Evolutionary conservation across 2,329 filamentous ascomycete genomes (phyloP), one percentile per base, ranked within the genome.

Genomic region (Alternaria arborescens): DNA sequence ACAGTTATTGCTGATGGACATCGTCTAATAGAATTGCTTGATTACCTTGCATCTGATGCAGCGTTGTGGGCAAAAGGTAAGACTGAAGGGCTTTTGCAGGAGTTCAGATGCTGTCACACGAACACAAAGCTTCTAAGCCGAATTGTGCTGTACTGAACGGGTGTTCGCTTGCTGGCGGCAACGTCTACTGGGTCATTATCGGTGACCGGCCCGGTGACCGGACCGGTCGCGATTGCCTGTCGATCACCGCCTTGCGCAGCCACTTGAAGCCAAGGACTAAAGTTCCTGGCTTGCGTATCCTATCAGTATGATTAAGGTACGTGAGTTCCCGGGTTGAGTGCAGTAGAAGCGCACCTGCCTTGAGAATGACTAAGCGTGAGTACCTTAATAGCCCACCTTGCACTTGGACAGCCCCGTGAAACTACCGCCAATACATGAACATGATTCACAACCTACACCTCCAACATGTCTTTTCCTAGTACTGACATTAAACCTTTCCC

Each of bases 161-260:
- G 16, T 28, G 40, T 32, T 28, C 34, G 3, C 28, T 28, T 50
- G 46, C 46, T 36, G 20, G 46, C 28, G 28, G 30, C 12, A 50
- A 36, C 2, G 30, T 36, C 20, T n/a, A 50, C 46, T 36, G 12
- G 12, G 28, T 8, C 22, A n/a, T 28, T 47, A 24, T 41, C 47
- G 18, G 40, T n/a, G 32, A 41, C 55, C 55, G 55, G 55, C n/a
- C 55, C 55, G 55, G 55, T 5, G 5, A 24, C 50, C 14, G 28
- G 28, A 26, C 44, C 32, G 28, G 36, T 26, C 26, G 47, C 40
- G 18, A 18, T n/a, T 18, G 30, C 42, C 11, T 36, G 4, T 40
- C 5, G 52, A 46, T 42, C 26, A 44, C 40, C 30, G 30, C 30
- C 41, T 24, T 26, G 18, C 26, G 24, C 34, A 41, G 32, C n/a